Evolutionary conservation across 176 grass and related monocot species (phyloP).

Genomic region (Aegilops longissima): DNA sequence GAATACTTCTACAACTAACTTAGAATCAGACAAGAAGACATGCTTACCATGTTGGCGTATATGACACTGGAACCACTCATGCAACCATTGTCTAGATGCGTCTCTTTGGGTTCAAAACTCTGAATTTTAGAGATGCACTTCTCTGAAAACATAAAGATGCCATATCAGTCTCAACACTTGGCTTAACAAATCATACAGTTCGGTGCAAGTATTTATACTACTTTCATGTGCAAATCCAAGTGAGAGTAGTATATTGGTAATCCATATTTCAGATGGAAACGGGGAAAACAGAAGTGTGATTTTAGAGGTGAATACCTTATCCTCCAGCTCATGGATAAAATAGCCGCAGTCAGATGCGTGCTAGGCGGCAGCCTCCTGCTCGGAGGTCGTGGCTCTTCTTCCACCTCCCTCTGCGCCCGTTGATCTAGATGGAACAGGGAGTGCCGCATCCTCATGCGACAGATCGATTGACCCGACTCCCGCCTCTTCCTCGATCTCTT

Average conservation of each 20-base stretch:
- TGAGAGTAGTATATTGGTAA: neutral
- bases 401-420: no score
- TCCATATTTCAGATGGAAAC: neutral
- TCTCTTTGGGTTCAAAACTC: constrained; percentile 75
- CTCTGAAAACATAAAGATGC: constrained; percentile 39
- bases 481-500: no score
- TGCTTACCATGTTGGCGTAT: constrained; percentile 85
- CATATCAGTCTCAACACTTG: no score
- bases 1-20: neutral
- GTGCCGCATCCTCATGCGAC: no score
- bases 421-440: no score
- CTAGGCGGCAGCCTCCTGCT: no score
- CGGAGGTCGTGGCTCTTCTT: no score
- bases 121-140: constrained; percentile 87
- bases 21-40: neutral
- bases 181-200: no score
- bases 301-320: constrained; percentile 55
- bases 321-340: constrained; percentile 88
- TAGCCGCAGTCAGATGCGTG: no score
- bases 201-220: no score
- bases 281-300: neutral
- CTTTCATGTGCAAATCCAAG: no score
- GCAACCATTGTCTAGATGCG: constrained; percentile 96
- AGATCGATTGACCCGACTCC: no score
- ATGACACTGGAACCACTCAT: constrained; percentile 92